Evolutionary conservation across 179 eudicot genomes (phyloP).

Genomic region (Monotropa hypopitys): DNA sequence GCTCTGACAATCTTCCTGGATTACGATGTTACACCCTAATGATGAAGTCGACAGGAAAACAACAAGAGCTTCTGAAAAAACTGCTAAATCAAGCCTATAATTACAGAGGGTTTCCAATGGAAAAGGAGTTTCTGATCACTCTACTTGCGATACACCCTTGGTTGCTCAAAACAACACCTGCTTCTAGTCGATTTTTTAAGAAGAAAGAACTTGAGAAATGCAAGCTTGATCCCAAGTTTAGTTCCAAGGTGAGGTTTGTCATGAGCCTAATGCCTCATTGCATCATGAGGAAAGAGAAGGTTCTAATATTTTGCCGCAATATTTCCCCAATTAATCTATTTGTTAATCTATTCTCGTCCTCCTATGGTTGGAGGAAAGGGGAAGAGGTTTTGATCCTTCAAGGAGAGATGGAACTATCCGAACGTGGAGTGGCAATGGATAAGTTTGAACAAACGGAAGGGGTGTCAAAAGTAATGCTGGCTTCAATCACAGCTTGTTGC

Average conservation of each 20-base stretch:
- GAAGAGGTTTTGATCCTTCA: slow-evolving; percentile 73
- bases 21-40: slow-evolving; percentile 71
- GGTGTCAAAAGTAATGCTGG: slow-evolving; percentile 74
- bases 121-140: slow-evolving; percentile 81
- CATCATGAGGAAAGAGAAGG: slow-evolving; percentile 64
- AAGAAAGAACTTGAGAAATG: slow-evolving; percentile 49
- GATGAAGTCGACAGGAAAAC: slow-evolving; percentile 86
- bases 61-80: slow-evolving; percentile 52
- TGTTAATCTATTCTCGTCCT: slow-evolving; percentile 45
- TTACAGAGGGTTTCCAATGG: slow-evolving; percentile 74
- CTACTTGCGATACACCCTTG: slow-evolving; percentile 91
- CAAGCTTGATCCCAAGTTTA: slow-evolving; percentile 59
- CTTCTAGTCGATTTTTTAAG: slow-evolving; percentile 56
- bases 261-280: slow-evolving; percentile 72
- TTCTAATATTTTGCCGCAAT: slow-evolving; percentile 87
- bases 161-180: slow-evolving; percentile 64
- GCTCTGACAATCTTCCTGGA: slow-evolving; percentile 74
- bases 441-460: slow-evolving; percentile 87
- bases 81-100: slow-evolving; percentile 45
- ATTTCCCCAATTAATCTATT: slow-evolving; percentile 87
- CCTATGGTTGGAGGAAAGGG: slow-evolving; percentile 78
- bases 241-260: slow-evolving; percentile 80
- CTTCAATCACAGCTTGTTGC: slow-evolving; percentile 87
- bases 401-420: slow-evolving; percentile 86
- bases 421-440: slow-evolving; percentile 82